Evolutionary conservation across 768 basidiomycete species (phyloP).

Genomic region (Phlebiopsis flavidoalba): DNA sequence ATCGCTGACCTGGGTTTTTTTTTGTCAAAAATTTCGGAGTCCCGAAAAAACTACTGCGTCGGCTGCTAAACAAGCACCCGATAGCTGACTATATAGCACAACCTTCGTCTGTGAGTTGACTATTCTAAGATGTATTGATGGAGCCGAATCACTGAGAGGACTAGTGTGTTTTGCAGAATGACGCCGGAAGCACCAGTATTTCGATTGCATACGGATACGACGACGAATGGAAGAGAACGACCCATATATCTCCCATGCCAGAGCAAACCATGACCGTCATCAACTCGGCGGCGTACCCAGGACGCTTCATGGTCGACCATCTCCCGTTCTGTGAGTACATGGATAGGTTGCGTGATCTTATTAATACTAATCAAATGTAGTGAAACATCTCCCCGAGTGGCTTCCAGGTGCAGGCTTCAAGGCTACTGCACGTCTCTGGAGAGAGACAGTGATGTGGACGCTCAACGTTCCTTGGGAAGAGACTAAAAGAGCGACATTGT

Average conservation of each 20-base stretch:
- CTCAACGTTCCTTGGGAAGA: too few species aligned
- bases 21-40: too few species aligned
- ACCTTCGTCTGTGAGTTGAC: background rate
- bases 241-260: background rate
- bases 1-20: too few species aligned
- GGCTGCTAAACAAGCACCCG: background rate
- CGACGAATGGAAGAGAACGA: background rate
- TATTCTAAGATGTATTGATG: background rate
- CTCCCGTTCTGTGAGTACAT: conserved; percentile 4
- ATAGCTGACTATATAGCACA: background rate
- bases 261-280: background rate
- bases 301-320: conserved; percentile 2
- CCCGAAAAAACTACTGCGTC: background rate
- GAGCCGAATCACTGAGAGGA: background rate
- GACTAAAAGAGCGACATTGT: too few species aligned
- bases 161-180: background rate
- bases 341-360: background rate
- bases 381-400: conserved; percentile 60
- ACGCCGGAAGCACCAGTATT: background rate
- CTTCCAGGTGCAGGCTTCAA: conserved; percentile 68
- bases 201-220: background rate
- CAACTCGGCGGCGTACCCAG: background rate
- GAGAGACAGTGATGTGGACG: too few species aligned
- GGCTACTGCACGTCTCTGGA: too few species aligned
- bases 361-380: conserved; percentile 8